Conservation (phyloP, 805 yeast genomes). For the Wickerhamomyces tratensis region DNA sequence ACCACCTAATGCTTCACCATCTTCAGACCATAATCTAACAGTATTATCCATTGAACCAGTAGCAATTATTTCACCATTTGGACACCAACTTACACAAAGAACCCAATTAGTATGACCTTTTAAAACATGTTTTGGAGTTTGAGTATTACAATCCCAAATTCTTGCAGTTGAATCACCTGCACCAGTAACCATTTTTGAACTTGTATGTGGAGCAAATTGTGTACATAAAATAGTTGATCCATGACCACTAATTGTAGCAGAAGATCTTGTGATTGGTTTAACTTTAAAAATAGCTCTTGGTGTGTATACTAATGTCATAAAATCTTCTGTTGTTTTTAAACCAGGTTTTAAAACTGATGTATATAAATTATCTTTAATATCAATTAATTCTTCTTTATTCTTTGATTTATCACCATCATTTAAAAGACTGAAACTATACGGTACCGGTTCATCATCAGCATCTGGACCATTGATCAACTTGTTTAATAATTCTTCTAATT, state of each 20-base stretch:
- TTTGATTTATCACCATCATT: conserved; percentile 28
- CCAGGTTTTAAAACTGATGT: conserved; percentile 80
- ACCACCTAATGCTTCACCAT: conserved; percentile 67
- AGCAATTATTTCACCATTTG: conserved; percentile 84
- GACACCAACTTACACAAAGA: conserved; percentile 82
- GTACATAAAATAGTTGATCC: conserved; percentile 89
- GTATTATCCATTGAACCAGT: conserved; percentile 96
- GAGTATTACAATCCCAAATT: conserved; percentile 94
- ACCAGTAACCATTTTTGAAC: conserved; percentile 84
- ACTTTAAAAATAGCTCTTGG: conserved; percentile 96
- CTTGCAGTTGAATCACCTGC: conserved; percentile 95
- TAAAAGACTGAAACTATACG: conserved; percentile 74
- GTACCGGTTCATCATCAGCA: conserved; percentile 59
- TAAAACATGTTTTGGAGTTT: conserved; percentile 76
- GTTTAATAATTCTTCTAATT: conserved; percentile 81
- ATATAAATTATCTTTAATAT: conserved; percentile 71
- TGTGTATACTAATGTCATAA: conserved; percentile 80
- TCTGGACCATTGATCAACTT: conserved; percentile 61
- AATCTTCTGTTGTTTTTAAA: conserved; percentile 84
- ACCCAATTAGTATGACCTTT: conserved; percentile 92
- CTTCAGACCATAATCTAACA: conserved; percentile 75
- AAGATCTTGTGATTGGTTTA: conserved; percentile 79
- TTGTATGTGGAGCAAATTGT: conserved; percentile 86
- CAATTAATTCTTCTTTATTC: conserved; percentile 36
- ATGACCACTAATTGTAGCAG: conserved; percentile 92